These are phyloP conservation scores for Phytophthora sojae DNA, from an alignment of 352 stramenopile genomes.

Conservation along the genomic window DNA sequence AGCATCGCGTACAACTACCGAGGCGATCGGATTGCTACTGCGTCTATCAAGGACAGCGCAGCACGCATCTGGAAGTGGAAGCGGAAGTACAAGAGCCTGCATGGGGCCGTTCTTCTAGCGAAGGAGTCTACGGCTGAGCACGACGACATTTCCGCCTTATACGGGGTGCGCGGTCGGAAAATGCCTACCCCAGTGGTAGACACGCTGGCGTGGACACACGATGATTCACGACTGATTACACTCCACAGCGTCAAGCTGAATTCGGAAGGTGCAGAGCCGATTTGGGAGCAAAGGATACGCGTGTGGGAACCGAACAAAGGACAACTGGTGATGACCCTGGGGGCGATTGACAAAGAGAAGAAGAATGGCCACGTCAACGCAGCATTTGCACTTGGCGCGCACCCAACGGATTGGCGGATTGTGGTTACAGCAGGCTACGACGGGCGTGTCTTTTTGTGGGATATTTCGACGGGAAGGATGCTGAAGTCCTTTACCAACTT, in stretches of 20 bases:
- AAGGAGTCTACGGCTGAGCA: constrained; percentile 52
- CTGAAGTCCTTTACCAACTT: constrained; percentile 71
- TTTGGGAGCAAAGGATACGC: constrained; percentile 71
- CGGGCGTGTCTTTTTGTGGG: constrained; percentile 84
- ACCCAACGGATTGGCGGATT: constrained; percentile 79
- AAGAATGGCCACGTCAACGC: constrained; percentile 79
- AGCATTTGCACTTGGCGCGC: constrained; percentile 79
- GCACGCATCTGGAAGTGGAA: constrained; percentile 74
- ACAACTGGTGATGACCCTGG: constrained; percentile 68
- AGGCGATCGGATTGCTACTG: constrained; percentile 93
- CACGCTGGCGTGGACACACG: constrained; percentile 68
- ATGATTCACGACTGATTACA: constrained; percentile 71
- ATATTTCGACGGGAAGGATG: constrained; percentile 75
- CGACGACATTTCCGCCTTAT: constrained; percentile 54
- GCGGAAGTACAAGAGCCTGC: constrained; percentile 65
- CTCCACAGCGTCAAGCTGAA: constrained; percentile 76
- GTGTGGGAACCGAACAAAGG: constrained; percentile 68
- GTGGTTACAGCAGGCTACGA: constrained; percentile 87
- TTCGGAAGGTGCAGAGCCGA: constrained; percentile 47
- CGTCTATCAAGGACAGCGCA: constrained; percentile 94
- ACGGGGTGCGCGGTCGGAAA: constrained; percentile 52
- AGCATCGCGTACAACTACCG: constrained; percentile 93
- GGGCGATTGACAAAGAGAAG: constrained; percentile 62
- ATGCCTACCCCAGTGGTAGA: constrained; percentile 61
- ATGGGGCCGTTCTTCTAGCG: constrained; percentile 54